Conservation (phyloP, 805 yeast genomes). For the Debaryomyces tyrocola region DNA sequence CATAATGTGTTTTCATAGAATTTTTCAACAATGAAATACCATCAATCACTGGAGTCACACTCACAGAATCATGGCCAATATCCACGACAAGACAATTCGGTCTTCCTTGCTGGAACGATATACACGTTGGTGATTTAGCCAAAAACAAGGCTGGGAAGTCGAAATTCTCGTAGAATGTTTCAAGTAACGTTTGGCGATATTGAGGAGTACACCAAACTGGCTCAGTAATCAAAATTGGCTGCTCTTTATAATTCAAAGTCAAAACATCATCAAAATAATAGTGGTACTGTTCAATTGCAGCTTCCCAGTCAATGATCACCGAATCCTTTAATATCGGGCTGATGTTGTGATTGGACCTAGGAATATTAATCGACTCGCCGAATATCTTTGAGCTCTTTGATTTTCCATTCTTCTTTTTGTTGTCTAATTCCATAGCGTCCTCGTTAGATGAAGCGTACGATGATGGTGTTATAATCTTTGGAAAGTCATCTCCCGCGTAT, state of each 20-base stretch:
- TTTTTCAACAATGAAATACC: conserved; percentile 74
- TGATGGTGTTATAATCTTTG: conserved; percentile 74
- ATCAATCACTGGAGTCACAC: conserved; percentile 81
- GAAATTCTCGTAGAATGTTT: conserved; percentile 65
- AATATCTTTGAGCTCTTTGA: conserved; percentile 26
- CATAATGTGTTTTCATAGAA: conserved; percentile 68
- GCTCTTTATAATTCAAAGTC: conserved; percentile 56
- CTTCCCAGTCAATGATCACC: conserved; percentile 80
- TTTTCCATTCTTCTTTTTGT: conserved; percentile 14
- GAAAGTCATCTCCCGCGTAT: conserved; percentile 89
- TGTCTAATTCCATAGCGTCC: conserved; percentile 11
- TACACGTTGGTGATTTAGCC: conserved; percentile 83
- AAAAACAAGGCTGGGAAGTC: conserved; percentile 79
- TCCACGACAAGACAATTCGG: conserved; percentile 86
- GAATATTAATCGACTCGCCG: conserved; percentile 48
- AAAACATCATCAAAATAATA: conserved; percentile 55
- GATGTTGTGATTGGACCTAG: conserved; percentile 51
- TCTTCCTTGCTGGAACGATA: conserved; percentile 84
- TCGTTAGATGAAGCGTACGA: conserved; percentile 48
- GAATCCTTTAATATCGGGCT: conserved; percentile 62
- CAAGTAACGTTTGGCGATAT: conserved; percentile 70
- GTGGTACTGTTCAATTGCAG: conserved; percentile 71
- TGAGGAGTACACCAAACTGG: conserved; percentile 77
- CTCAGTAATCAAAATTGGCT: conserved; percentile 81
- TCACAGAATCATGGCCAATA: conserved; percentile 73